Percentiles rank a stretch among this genome's conserved stretches.
These are phyloP conservation scores for Penicillium canescens DNA, from an alignment of 495 filamentous ascomycete genomes.

Conservation along the genomic window DNA sequence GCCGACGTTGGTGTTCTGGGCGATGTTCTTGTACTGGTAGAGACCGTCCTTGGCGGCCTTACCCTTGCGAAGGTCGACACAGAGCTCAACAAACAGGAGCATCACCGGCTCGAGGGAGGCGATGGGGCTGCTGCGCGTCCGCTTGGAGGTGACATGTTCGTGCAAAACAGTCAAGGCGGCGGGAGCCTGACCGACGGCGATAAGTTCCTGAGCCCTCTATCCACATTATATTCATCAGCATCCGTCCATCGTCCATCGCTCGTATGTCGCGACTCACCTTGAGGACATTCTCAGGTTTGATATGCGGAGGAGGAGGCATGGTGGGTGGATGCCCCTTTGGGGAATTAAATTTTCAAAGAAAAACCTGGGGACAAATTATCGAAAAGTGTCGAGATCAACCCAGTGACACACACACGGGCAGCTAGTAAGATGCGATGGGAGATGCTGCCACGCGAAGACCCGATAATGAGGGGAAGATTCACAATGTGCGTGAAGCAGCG, in stretches of 20 bases:
- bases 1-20: constrained; percentile 96
- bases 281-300: constrained; percentile 98
- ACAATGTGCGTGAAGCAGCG: constrained; percentile 45
- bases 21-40: constrained; percentile 99
- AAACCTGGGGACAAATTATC: not conserved
- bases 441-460: constrained; percentile 47
- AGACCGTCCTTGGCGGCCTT: constrained; percentile 98
- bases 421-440: constrained; percentile 25
- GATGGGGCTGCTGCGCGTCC: constrained; percentile 96
- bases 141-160: constrained; percentile 98
- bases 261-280: constrained; percentile 56
- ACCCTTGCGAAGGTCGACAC: constrained; percentile 93
- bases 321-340: constrained; percentile 49
- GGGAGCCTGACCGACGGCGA: constrained; percentile 89
- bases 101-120: constrained; percentile 96
- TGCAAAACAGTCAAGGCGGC: constrained; percentile 94
- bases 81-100: constrained; percentile 95
- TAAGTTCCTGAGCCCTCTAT: constrained; percentile 92
- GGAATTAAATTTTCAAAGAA: constrained; percentile 9
- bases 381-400: constrained; percentile 1
- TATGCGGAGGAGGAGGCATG: constrained; percentile 95
- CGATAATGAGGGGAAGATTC: constrained; percentile 31
- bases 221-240: constrained; percentile 13
- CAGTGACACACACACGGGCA: constrained; percentile 26
- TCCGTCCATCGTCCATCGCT: not conserved